Percentiles rank a stretch among this genome's conserved stretches.
Evolutionary conservation across 2,329 filamentous ascomycete species (phyloP).

Genomic region (Talaromyces atroroseus): DNA sequence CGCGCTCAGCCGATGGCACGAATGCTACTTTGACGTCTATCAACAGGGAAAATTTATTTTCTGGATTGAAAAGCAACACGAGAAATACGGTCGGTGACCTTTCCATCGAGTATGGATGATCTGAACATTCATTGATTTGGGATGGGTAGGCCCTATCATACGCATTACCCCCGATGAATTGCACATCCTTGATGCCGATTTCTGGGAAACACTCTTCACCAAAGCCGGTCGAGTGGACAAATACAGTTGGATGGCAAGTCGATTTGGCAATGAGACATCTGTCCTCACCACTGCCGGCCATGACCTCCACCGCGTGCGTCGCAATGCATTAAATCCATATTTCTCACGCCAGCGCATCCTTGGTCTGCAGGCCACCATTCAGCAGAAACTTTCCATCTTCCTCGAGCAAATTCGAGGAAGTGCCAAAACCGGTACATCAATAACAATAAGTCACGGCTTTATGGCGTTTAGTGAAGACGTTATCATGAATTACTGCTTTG

Average conservation of each 20-base stretch:
- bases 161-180: conserved; percentile 6
- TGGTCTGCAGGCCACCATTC: neutral
- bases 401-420: neutral
- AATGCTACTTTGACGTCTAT: conserved; percentile 20
- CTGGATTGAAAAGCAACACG: conserved; percentile 23
- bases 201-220: conserved; percentile 4
- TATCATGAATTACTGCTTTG: conserved; percentile 9
- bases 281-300: neutral
- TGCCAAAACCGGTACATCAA: neutral
- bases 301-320: conserved; percentile 4
- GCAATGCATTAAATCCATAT: conserved; percentile 5
- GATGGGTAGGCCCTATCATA: conserved; percentile 16
- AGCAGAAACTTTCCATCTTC: conserved; percentile 2
- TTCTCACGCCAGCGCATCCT: conserved; percentile 8
- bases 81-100: conserved; percentile 25
- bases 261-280: conserved; percentile 5
- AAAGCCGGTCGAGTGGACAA: neutral
- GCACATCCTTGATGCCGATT: conserved; percentile 2
- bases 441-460: conserved; percentile 4
- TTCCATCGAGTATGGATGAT: neutral
- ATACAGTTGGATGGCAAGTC: conserved; percentile 7
- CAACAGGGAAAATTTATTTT: conserved; percentile 22
- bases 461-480: conserved; percentile 10
- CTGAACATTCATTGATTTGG: neutral
- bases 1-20: conserved; percentile 17